A percentile compares a stretch with the other conserved stretches of the same genome.
Conservation (phyloP, 2,329 filamentous ascomycete genomes). For the Pseudophaeomoniella oleicola region DNA sequence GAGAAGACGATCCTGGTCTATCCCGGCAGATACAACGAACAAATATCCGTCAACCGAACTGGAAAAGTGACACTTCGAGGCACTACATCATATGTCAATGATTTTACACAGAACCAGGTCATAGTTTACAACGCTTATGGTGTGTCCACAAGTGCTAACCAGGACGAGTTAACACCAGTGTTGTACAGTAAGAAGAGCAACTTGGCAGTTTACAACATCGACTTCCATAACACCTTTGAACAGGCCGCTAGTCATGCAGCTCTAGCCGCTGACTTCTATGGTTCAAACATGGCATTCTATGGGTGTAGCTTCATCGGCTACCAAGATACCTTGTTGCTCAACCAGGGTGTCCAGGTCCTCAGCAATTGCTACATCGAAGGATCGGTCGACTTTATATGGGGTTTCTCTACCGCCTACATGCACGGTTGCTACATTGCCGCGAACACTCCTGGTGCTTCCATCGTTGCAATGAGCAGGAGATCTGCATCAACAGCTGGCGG, state of each 20-base stretch:
- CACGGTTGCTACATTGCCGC: constrained; percentile 23
- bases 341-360: constrained; percentile 16
- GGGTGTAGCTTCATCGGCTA: constrained; percentile 16
- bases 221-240: constrained; percentile 18
- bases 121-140: constrained; percentile 23
- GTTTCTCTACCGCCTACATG: constrained; percentile 19
- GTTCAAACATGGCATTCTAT: constrained; percentile 18
- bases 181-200: constrained; percentile 29
- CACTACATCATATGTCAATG: constrained; percentile 17
- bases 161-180: constrained; percentile 29
- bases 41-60: constrained; percentile 23
- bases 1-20: constrained; percentile 25
- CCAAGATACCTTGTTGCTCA: constrained; percentile 16
- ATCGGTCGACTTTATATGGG: constrained; percentile 10
- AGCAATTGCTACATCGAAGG: constrained; percentile 17
- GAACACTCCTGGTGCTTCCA: not conserved
- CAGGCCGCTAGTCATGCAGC: constrained; percentile 20
- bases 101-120: constrained; percentile 22
- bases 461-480: not conserved
- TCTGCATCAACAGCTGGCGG: not conserved
- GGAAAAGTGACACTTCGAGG: constrained; percentile 24
- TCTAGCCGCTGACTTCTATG: constrained; percentile 17
- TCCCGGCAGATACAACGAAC: constrained; percentile 27
- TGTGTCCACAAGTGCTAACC: constrained; percentile 23
- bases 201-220: constrained; percentile 17